Base-by-base conservation (phyloP, 2,329 filamentous ascomycete species). In the Gliomastix tumulicola region DNA sequence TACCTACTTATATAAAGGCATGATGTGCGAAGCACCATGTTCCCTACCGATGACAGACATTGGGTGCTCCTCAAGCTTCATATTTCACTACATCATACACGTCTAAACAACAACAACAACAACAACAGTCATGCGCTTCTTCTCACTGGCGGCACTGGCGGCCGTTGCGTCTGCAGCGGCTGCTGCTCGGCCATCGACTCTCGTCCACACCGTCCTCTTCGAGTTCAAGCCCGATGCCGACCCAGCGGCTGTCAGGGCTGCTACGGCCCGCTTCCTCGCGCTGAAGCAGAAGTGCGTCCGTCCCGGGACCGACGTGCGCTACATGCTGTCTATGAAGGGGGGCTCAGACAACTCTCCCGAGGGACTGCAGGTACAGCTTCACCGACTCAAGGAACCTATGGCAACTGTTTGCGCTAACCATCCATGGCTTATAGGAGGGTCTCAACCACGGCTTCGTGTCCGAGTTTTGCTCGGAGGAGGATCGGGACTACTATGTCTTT, bases 201-300 rank as follows among this genome's bases (percentile, higher is more conserved):
- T n/a, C n/a, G n/a, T n/a, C n/a, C 82, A 86, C 52, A 70, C 85
- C 35, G 80, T 86, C 4, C 62, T 84, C 19, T 81, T 85, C 48
- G 67, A 76, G 42, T 83, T 83, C 63, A 79, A 80, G 49, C 54
- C 72, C 1, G 60, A 62, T 1, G 54, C 66, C 3, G 60, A 63
- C 2, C 46, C 63, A 1, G 66, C 69, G 13, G 62, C 71, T 22
- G 61, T 83, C 7, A 62, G 74, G 45, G 68, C 74, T 47, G n/a
- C n/a, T n/a, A n/a, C 51, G 45, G 40, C 46, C 4, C 43, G 45
- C 12, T 48, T 66, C 35, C 44, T 83, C 6, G 65, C 55, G 2
- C 61, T 87, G 3, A 69, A 69, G 45, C 60, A 75, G 6, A 66
- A 65, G 7, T 87, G 83, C 52, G 32, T 84, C 15, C 77, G 83